Percentiles rank a stretch among this genome's conserved stretches.
These are phyloP conservation scores for Brassica napus DNA, from an alignment of 345 rosid species.

Conservation along the genomic window Da-Ae NC_063447.1:12013001-12013500, in stretches of 20 bases:
- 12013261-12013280: no score
- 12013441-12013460: neutral
- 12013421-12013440: neutral
- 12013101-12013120: neutral
- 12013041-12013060: no score
- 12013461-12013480: neutral
- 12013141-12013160: neutral
- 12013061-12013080: neutral
- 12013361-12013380: neutral
- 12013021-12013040: no score
- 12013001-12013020: no score
- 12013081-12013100: neutral
- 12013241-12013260: no score
- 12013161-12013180: neutral
- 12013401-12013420: no score
- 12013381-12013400: neutral
- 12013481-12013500: neutral
- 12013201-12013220: neutral
- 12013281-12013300: no score
- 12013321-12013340: neutral
- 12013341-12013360: neutral
- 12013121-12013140: neutral
- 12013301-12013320: no score
- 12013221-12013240: neutral
- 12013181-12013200: neutral